Evolutionary conservation across 345 rosid genomes (phyloP), one percentile per base, ranked within the genome.

Genomic region (Gossypium herbaceum): DNA sequence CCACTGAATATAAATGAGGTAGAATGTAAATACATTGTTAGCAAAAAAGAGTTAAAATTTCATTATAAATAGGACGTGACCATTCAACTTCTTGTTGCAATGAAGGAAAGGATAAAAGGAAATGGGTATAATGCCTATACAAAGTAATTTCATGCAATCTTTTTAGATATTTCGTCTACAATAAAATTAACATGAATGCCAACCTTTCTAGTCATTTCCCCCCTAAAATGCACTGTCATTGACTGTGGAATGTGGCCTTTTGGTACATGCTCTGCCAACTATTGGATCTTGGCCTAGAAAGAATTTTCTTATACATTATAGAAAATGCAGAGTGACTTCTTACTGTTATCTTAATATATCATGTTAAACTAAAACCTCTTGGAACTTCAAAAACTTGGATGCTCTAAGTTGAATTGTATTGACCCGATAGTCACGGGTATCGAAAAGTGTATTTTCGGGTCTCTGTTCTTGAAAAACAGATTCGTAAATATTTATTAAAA

Each of bases 121-220:
- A 22, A 22, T 12, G 50, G 19, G 29, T 19, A 19, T 16, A 77
- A 25, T 54, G 47, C 55, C 59, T 45, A 22, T n/a, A 54, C 81
- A 60, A 44, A 77, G n/a, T 48, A 68, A 27, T 29, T 54, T 73
- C 10, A 64, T 75, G 39, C 59, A 64, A 68, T 17, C 8, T 4
- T 15, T 68, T 8, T 13, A 7, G 43, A 41, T 24, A 48, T 9
- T 68, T 25, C 6, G 5, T n/a, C 52, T 59, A 41, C 66, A 58
- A 29, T 17, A 43, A 66, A 70, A 71, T 56, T 47, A 74, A 73
- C 79, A 71, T 75, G 13, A 73, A 27, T 54, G 77, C 82, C 52
- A 65, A 93, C 99, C 98, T 91, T 90, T 89, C 98, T 90, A 6
- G 99, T 95, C 73, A 93, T 86, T 77, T 95, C 99, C 73, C 99